phyloP scores from a whole-genome alignment of 208 protist species.

The Kentomonas sorsogonicus region DNA sequence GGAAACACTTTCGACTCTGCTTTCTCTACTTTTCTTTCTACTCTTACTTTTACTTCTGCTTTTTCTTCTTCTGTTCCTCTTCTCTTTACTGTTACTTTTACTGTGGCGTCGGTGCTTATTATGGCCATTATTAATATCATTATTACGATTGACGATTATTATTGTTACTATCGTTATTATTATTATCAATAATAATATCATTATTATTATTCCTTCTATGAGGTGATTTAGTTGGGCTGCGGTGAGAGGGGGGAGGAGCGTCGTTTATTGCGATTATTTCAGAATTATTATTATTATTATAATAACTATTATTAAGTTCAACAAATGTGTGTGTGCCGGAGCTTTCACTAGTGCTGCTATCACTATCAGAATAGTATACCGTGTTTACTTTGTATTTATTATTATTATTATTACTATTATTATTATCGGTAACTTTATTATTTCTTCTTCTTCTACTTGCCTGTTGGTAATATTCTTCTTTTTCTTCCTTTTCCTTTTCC shows the following conservation, averaged over 20 bases:
- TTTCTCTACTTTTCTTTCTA: no score
- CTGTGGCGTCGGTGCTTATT: no score
- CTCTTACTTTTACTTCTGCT: no score
- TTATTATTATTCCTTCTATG: background rate
- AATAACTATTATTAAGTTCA: background rate
- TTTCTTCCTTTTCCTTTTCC: no score
- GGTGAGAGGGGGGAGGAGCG: background rate
- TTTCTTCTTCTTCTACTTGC: no score
- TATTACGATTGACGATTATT: no score
- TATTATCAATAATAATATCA: constrained; percentile 11
- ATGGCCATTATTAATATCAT: no score
- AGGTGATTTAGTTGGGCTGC: background rate
- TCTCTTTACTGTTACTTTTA: no score
- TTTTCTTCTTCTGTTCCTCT: no score
- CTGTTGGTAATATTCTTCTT: no score
- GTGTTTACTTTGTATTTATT: background rate
- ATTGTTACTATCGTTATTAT: constrained; percentile 3
- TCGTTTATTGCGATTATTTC: background rate
- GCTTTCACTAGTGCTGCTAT: background rate
- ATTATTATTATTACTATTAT: constrained; percentile 7
- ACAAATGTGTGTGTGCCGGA: background rate
- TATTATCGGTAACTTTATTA: constrained; percentile 7
- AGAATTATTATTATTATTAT: constrained; percentile 7
- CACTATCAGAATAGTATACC: background rate
- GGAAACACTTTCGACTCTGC: no score